Evolutionary conservation across 2,329 filamentous ascomycete species (phyloP), one percentile per base, ranked within the genome.

Genomic region (Chaetomiaceae sp.): DNA sequence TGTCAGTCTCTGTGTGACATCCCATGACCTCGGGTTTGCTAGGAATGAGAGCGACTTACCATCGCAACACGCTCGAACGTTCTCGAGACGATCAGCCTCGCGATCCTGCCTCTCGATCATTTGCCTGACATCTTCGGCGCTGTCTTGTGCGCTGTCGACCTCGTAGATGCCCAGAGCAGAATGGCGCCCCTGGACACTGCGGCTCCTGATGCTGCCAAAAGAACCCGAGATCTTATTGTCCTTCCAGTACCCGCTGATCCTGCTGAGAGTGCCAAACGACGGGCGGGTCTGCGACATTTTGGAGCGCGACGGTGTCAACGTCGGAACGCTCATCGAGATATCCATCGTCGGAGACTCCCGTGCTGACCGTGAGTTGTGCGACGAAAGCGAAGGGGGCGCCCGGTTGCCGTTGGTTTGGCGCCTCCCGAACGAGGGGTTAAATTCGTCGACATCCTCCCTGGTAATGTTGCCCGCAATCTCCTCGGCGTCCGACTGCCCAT

Each of bases 31-130:
- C 21, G 18, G 20, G 30, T 10, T 8, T 21, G 10, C 18, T 14
- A 5, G 2, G 5, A 18, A 18, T 4, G 3, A 16, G 16, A 1
- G 25, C 4, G 1, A 75, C 86, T 81, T 79, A 92, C 91, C 94
- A 80, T 97, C 94, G 71, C 94, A 99, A 74, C 94, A 99, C 55
- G 92, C 91, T 66, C 94, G 80, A 59, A 99, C 94, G 69, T 99
- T 96, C 76, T 97, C 92, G 64, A 97, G 77, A 57, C 85, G 80
- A 66, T 91, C 88, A 23, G 85, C 77, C 61, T 91, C 87, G 49
- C 83, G 76, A 64, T 92, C 86, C 66, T 90, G 85, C 58, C 81
- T 78, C 71, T 92, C 88, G 63, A 92, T 89, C 58, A 91, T 84
- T 58, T 85, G 80, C 52, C 89, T 78, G 53, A 96, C 69, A 66